phyloP scores from a whole-genome alignment of 148 eudicot genomes.

The Rhododendron ferrugineum region DNA sequence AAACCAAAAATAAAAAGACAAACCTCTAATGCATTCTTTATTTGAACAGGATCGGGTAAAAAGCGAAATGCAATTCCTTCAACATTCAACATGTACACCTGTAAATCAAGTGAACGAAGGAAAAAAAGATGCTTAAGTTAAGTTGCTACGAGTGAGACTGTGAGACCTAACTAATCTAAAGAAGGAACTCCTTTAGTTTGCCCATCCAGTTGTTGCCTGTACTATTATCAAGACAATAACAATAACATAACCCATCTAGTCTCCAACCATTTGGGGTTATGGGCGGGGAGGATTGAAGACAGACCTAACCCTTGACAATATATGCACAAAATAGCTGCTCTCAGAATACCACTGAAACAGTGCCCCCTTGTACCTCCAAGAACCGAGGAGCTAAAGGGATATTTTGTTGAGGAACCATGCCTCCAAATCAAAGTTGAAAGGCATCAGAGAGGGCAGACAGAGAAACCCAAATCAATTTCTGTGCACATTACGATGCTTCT shows the following conservation, averaged over 20 bases:
- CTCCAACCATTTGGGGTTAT: background rate
- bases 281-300: background rate
- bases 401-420: background rate
- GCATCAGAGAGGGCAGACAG: background rate
- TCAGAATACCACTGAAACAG: too few species aligned
- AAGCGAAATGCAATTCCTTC: slow-evolving; percentile 98
- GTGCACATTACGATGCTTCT: background rate
- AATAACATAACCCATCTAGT: background rate
- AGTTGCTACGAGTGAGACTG: background rate
- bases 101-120: slow-evolving; percentile 5
- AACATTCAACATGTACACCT: slow-evolving; percentile 91
- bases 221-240: background rate
- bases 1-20: slow-evolving; percentile 7
- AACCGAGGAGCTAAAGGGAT: background rate
- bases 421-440: background rate
- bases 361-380: background rate
- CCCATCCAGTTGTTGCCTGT: background rate
- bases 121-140: background rate
- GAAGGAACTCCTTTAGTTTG: background rate
- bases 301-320: background rate
- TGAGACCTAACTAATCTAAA: background rate
- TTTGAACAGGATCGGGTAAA: slow-evolving; percentile 95
- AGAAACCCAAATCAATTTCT: background rate
- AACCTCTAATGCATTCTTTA: slow-evolving; percentile 91
- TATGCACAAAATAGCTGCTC: too few species aligned